phyloP scores from a whole-genome alignment of 176 grass and related monocot species.

The Chloris gayana region DNA sequence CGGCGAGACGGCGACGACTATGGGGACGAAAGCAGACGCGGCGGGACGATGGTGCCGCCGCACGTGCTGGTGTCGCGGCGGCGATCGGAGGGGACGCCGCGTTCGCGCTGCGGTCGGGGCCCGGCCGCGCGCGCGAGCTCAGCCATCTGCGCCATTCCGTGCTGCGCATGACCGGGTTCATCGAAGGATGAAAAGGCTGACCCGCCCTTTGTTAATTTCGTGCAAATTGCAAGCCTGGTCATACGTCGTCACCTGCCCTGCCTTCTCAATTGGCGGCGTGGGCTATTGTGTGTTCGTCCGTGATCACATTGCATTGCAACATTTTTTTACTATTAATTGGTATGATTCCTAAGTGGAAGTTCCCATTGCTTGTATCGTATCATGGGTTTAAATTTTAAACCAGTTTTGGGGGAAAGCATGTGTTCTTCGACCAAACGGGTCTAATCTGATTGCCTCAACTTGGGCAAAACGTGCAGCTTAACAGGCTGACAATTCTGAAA shows the following conservation, averaged over 20 bases:
- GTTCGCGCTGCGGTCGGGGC: slow-evolving; percentile 63
- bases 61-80: slow-evolving; percentile 65
- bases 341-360: not conserved
- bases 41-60: slow-evolving; percentile 54
- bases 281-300: slow-evolving; percentile 20
- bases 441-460: not conserved
- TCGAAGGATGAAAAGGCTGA: slow-evolving; percentile 60
- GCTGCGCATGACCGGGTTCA: slow-evolving; percentile 80
- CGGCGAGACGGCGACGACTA: slow-evolving; percentile 35
- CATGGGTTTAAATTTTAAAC: not conserved
- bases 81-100: slow-evolving; percentile 20
- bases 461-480: not conserved
- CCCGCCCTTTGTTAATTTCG: not conserved
- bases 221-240: not conserved
- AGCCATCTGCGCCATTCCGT: slow-evolving; percentile 62
- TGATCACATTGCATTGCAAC: slow-evolving; percentile 14
- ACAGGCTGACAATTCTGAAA: not conserved
- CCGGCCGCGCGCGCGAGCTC: slow-evolving; percentile 70
- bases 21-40: not conserved
- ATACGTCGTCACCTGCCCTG: not conserved
- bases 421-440: slow-evolving; percentile 3
- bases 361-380: not conserved
- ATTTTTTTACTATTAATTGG: not conserved
- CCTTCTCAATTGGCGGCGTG: not conserved
- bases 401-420: not conserved